A percentile compares a stretch with the other conserved stretches of the same genome.
Conservation (phyloP, 225 moss, liverwort and hornwort species). For the Thuidium tamariscinum region DNA sequence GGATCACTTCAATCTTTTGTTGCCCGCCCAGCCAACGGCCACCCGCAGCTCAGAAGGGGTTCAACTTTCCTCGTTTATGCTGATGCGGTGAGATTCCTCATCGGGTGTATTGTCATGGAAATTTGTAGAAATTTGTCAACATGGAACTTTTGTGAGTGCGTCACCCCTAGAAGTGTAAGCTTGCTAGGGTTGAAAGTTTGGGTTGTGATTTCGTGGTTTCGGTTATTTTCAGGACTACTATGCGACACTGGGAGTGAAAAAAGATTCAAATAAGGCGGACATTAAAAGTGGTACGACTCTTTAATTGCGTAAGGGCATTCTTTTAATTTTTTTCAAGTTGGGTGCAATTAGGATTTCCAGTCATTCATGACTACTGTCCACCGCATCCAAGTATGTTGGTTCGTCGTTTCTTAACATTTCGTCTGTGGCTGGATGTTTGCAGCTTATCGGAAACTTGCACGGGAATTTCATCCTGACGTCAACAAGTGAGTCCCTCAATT, state of each 20-base stretch:
- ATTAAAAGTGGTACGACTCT: constrained; percentile 64
- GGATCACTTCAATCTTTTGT: constrained; percentile 16
- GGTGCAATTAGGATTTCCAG: background rate
- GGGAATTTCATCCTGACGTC: constrained; percentile 93
- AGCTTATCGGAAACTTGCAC: constrained; percentile 89
- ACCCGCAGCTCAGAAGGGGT: constrained; percentile 7
- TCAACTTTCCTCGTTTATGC: constrained; percentile 30
- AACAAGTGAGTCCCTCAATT: constrained; percentile 61
- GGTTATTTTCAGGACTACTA: constrained; percentile 62
- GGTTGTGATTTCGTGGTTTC: background rate
- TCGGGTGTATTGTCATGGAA: background rate
- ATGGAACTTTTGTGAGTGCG: background rate
- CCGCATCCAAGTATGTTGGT: background rate
- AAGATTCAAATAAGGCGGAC: constrained; percentile 66
- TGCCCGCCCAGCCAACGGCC: constrained; percentile 13
- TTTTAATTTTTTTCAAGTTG: background rate
- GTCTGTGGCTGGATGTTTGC: constrained; percentile 2
- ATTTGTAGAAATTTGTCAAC: background rate
- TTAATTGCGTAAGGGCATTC: background rate
- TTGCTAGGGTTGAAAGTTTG: background rate
- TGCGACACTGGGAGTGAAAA: constrained; percentile 70
- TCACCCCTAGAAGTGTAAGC: background rate
- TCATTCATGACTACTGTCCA: background rate
- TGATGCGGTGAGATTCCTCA: constrained; percentile 30
- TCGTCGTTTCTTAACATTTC: background rate